A percentile compares a stretch with the other conserved stretches of the same genome.
These are phyloP conservation scores for Goffeauzyma gilvescens DNA, from an alignment of 768 basidiomycete genomes.

Conservation along the genomic window DNA sequence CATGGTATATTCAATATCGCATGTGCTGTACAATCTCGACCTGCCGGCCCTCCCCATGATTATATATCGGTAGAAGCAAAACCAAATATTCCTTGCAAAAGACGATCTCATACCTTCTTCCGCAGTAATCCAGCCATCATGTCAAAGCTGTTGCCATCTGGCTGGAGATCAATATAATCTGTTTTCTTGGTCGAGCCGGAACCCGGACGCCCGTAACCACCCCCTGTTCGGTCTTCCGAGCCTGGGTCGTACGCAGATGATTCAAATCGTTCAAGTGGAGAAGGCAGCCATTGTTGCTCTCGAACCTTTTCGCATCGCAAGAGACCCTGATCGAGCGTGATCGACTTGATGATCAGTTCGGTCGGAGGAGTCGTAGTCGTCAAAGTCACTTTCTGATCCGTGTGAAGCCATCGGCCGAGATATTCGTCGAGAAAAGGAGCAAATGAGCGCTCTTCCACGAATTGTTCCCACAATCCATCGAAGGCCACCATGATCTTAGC, in stretches of 20 bases:
- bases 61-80: too few species aligned
- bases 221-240: too few species aligned
- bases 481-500: slow-evolving; percentile 60
- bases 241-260: too few species aligned
- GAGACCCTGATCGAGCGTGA: slow-evolving; percentile 73
- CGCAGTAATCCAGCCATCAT: slow-evolving; percentile 74
- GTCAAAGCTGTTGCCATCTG: slow-evolving; percentile 94
- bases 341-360: slow-evolving; percentile 57
- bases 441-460: slow-evolving; percentile 52
- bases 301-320: slow-evolving; percentile 60
- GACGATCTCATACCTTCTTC: slow-evolving; percentile 34
- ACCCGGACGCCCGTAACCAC: slow-evolving; percentile 5
- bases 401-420: slow-evolving; percentile 68
- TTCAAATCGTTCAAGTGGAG: too few species aligned
- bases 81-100: too few species aligned
- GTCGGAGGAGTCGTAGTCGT: slow-evolving; percentile 54
- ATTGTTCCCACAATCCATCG: slow-evolving; percentile 56
- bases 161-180: slow-evolving; percentile 72
- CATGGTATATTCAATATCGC: too few species aligned
- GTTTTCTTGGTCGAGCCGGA: slow-evolving; percentile 12
- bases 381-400: slow-evolving; percentile 47
- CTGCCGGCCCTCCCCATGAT: too few species aligned
- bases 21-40: too few species aligned
- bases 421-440: slow-evolving; percentile 64
- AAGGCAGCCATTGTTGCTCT: background rate